Evolutionary conservation across 1,139 yeast genomes (phyloP), one percentile per base, ranked within the genome.

Genomic region (Saccharomyces pastorianus): DNA sequence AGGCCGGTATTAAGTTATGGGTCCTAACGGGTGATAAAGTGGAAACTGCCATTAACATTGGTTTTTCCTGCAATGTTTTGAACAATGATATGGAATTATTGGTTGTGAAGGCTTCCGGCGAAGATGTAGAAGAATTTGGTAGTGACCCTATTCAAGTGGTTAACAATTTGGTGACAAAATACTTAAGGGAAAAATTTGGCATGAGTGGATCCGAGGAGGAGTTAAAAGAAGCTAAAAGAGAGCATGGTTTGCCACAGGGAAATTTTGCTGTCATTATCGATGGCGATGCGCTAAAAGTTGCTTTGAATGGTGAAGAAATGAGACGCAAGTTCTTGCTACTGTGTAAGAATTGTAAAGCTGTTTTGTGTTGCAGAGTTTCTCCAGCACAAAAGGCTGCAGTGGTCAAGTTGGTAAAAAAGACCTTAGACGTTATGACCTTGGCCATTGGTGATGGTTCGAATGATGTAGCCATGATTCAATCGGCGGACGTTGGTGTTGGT

Each of bases 401-500:
- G 46, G 98, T 93, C 14, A 83, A 83, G 62, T 76, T 91, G 75
- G 98, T 93, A 25, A 88, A 87, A 65, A 81, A 81, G 20, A 83
- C 89, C 11, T 76, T 93, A 59, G 85, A 82, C 58, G 96, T 88
- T 49, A 87, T 88, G 87, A 88, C 97, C 0, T 76, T 93, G 60
- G 95, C 98, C 1, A 88, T 93, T 68, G 99, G 99, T 60, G 99
- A 93, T 70, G 99, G 99, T 55, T 95, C 99, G 29, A 93, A 93
- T 68, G 99, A 93, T 73, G 99, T 93, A 55, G 96, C 99, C 4
- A 93, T 93, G 99, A 93, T 93, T 63, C 99, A 93, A 70, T 90
- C 96, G 29, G 99, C 99, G 1, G 95, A 93, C 72, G 95, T 93
- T 42, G 99, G 99, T 64, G 95, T 93, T 51, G 99, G 99, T 72